phyloP scores from a whole-genome alignment of 2,329 filamentous ascomycete genomes.

The Fusarium devonianum region DNA sequence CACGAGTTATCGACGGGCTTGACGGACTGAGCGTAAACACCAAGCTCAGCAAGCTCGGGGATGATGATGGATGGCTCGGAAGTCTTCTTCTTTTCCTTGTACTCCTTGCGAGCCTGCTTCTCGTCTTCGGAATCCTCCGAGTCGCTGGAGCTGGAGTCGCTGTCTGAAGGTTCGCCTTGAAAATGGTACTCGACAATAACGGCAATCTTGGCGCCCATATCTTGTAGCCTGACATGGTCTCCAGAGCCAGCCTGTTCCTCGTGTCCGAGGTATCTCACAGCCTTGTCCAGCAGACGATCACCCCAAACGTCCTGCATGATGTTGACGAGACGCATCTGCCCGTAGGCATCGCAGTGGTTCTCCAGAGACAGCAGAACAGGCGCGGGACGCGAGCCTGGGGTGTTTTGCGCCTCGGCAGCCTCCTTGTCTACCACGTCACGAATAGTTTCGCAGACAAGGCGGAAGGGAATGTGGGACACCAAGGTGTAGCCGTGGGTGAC shows the following conservation, averaged over 20 bases:
- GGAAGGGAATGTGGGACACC: conserved; percentile 70
- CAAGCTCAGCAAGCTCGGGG: conserved; percentile 69
- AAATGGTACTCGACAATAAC: conserved; percentile 74
- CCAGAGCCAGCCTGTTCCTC: conserved; percentile 59
- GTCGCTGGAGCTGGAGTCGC: conserved; percentile 42
- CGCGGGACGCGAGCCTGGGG: conserved; percentile 53
- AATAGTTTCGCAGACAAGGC: conserved; percentile 70
- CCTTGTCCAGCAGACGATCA: conserved; percentile 64
- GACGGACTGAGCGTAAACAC: conserved; percentile 74
- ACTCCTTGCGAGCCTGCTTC: conserved; percentile 57
- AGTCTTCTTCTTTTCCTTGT: conserved; percentile 61
- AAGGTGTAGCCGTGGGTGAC: conserved; percentile 75
- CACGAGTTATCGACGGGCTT: conserved; percentile 72
- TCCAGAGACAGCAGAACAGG: conserved; percentile 72
- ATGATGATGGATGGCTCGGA: conserved; percentile 60
- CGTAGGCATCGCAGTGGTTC: conserved; percentile 68
- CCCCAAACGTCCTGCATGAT: conserved; percentile 73
- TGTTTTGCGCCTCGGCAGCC: conserved; percentile 49
- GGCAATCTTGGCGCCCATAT: conserved; percentile 68
- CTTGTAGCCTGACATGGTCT: conserved; percentile 63
- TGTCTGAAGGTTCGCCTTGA: conserved; percentile 56
- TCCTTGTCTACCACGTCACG: conserved; percentile 68
- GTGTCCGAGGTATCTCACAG: conserved; percentile 63
- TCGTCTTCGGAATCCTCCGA: conserved; percentile 54
- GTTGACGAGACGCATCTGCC: conserved; percentile 66